Conservation (phyloP, 164 flowering plant genomes). For the Santalum album region DNA sequence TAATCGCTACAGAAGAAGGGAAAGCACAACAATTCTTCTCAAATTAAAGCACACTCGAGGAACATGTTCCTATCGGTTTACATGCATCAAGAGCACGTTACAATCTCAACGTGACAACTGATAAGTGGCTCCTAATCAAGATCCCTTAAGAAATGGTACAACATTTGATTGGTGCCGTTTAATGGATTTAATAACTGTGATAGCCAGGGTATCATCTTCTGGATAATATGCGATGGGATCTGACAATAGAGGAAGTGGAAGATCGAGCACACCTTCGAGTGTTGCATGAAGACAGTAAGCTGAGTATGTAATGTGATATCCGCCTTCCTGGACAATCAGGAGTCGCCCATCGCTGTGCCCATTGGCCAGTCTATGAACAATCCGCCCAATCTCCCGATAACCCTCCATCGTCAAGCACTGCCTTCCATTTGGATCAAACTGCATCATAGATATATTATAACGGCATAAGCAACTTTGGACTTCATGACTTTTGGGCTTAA, state of each 20-base stretch:
- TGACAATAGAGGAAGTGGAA: constrained; percentile 44
- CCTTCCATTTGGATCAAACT: constrained; percentile 99
- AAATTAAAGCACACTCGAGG: too few relatives aligned
- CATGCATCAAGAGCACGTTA: too few relatives aligned
- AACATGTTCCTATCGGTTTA: too few relatives aligned
- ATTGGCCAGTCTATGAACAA: constrained; percentile 42
- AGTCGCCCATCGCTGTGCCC: constrained; percentile 52
- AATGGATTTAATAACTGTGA: constrained; percentile 46
- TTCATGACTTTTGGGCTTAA: neutral
- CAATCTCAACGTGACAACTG: neutral
- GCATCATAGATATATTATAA: constrained; percentile 4
- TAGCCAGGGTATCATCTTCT: constrained; percentile 54
- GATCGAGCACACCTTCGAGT: constrained; percentile 77
- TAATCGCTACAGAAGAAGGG: too few relatives aligned
- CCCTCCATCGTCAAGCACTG: constrained; percentile 94
- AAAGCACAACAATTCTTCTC: too few relatives aligned
- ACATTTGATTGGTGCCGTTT: constrained; percentile 29
- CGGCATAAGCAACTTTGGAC: neutral
- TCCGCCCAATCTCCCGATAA: constrained; percentile 53
- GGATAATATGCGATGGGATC: constrained; percentile 86
- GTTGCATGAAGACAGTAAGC: constrained; percentile 90
- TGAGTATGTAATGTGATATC: constrained; percentile 92
- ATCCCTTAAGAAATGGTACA: constrained; percentile 31
- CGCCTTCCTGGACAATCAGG: constrained; percentile 90
- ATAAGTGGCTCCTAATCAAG: neutral